These are phyloP conservation scores for Tetramitus jugosus DNA, from an alignment of 208 protist genomes.

Conservation along the genomic window DNA sequence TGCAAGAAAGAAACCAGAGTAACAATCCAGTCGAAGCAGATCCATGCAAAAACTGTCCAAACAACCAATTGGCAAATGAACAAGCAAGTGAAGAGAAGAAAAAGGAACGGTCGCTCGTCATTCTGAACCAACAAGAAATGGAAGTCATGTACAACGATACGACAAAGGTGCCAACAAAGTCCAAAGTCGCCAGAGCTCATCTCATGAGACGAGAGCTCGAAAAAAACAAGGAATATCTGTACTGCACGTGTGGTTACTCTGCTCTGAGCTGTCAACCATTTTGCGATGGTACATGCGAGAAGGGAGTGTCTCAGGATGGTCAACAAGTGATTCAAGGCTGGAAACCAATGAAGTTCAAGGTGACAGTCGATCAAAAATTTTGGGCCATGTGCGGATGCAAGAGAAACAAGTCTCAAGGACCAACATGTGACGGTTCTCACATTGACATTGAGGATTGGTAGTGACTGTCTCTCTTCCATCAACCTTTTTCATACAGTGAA, in stretches of 20 bases:
- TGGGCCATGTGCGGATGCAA: background rate
- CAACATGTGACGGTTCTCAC: background rate
- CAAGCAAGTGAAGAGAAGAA: too few species aligned
- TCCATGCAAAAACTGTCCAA: too few species aligned
- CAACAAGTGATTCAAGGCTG: background rate
- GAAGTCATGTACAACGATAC: too few species aligned
- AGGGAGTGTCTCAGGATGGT: background rate
- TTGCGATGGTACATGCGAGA: background rate
- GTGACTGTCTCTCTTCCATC: too few species aligned
- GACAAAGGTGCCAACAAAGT: background rate
- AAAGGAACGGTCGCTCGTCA: too few species aligned
- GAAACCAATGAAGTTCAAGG: background rate
- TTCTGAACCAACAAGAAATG: too few species aligned
- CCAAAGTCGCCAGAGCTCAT: background rate
- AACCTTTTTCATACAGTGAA: too few species aligned
- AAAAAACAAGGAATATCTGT: background rate
- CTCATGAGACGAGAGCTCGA: background rate
- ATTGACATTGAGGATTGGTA: background rate
- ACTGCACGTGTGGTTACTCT: background rate
- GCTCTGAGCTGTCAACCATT: background rate
- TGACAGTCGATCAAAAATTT: background rate
- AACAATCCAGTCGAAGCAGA: too few species aligned
- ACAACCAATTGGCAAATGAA: too few species aligned
- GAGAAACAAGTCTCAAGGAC: background rate
- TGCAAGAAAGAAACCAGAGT: too few species aligned